A percentile compares a stretch with the other conserved stretches of the same genome.
Evolutionary conservation across 768 basidiomycete species (phyloP).

Genomic region (Mycena rosella): DNA sequence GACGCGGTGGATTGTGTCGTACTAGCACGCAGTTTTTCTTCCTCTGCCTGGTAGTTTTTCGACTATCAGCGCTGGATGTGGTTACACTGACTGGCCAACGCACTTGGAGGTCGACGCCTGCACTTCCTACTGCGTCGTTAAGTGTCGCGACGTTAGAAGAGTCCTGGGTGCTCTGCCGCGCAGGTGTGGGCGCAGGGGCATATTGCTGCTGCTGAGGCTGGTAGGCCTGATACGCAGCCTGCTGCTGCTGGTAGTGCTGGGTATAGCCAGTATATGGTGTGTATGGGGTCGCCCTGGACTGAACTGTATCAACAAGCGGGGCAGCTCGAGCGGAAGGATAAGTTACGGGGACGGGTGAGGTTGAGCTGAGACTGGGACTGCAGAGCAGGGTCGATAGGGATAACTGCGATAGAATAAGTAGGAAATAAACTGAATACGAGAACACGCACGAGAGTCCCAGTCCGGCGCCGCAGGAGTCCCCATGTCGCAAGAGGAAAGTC

Average conservation of each 20-base stretch:
- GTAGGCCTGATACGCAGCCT: conserved; percentile 7
- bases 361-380: conserved; percentile 21
- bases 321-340: conserved; percentile 17
- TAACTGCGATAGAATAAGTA: conserved; percentile 19
- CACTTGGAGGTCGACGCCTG: conserved; percentile 85
- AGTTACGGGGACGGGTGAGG: conserved; percentile 15
- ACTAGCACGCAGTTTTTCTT: conserved; percentile 77
- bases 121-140: conserved; percentile 86
- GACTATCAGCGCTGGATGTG: too few relatives aligned
- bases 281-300: conserved; percentile 18
- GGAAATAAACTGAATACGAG: background rate
- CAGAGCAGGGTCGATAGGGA: conserved; percentile 36
- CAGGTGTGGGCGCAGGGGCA: background rate
- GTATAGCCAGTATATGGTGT: conserved; percentile 12
- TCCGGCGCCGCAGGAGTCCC: conserved; percentile 18
- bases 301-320: conserved; percentile 20
- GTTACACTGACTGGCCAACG: conserved; percentile 36
- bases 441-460: conserved; percentile 27
- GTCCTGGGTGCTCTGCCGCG: background rate
- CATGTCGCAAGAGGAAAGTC: background rate
- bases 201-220: conserved; percentile 24
- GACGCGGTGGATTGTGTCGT: conserved; percentile 70
- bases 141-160: conserved; percentile 74
- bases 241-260: conserved; percentile 22
- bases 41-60: conserved; percentile 74